These are phyloP conservation scores for Neonectria coccinea DNA, from an alignment of 2,329 filamentous ascomycete genomes.

Conservation along the genomic window DNA sequence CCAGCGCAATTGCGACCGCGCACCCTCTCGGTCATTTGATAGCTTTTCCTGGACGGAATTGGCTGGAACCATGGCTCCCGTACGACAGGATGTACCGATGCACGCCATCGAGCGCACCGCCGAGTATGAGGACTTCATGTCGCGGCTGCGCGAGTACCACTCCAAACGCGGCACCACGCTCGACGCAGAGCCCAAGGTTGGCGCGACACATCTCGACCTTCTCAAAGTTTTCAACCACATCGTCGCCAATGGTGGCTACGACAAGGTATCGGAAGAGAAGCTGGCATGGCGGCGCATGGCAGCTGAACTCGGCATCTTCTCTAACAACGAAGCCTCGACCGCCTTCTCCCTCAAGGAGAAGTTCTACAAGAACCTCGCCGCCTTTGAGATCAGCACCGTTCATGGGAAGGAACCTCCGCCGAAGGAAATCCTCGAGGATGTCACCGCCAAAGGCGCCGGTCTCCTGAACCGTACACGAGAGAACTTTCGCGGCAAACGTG, in stretches of 20 bases:
- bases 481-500: slow-evolving; percentile 71
- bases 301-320: slow-evolving; percentile 79
- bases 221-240: slow-evolving; percentile 83
- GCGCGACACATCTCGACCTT: slow-evolving; percentile 80
- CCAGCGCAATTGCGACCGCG: slow-evolving; percentile 15
- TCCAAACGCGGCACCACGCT: slow-evolving; percentile 82
- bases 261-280: slow-evolving; percentile 85
- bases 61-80: slow-evolving; percentile 48
- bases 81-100: slow-evolving; percentile 52
- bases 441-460: slow-evolving; percentile 85
- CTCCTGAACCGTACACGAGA: slow-evolving; percentile 83
- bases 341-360: slow-evolving; percentile 88
- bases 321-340: slow-evolving; percentile 81
- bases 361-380: slow-evolving; percentile 90
- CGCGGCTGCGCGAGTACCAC: slow-evolving; percentile 78
- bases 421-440: slow-evolving; percentile 87
- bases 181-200: slow-evolving; percentile 85
- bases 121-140: slow-evolving; percentile 85
- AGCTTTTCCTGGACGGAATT: slow-evolving; percentile 1
- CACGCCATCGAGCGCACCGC: slow-evolving; percentile 68
- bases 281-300: slow-evolving; percentile 87
- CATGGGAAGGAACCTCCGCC: slow-evolving; percentile 86
- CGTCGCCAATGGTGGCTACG: slow-evolving; percentile 83
- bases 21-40: neutral
- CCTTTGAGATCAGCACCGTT: slow-evolving; percentile 84